Conservation (phyloP, 768 basidiomycete species). For the Lentinus brumalis region DNA sequence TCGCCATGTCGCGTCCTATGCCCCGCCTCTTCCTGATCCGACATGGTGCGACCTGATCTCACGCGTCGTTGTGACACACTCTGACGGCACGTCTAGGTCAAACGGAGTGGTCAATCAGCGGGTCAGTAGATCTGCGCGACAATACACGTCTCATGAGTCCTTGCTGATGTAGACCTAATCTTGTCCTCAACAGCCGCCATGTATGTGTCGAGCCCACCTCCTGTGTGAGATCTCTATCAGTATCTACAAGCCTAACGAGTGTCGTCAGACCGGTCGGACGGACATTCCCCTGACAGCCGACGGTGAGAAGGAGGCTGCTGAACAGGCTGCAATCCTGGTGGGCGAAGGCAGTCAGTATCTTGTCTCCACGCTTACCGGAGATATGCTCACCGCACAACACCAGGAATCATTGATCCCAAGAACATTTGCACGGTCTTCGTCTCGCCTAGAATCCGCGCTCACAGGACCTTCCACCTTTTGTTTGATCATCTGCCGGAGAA, state of each 20-base stretch:
- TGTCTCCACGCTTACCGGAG: background rate
- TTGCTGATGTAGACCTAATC: constrained; percentile 7
- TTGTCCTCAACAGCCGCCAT: constrained; percentile 51
- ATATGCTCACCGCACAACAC: background rate
- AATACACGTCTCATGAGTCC: constrained; percentile 6
- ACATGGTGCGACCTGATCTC: constrained; percentile 40
- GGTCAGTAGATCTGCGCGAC: constrained; percentile 44
- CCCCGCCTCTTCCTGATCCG: constrained; percentile 57
- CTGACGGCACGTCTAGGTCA: constrained; percentile 53
- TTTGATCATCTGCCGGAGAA: constrained; percentile 51
- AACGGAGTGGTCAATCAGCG: constrained; percentile 93
- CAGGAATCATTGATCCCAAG: constrained; percentile 77
- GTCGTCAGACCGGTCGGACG: constrained; percentile 72
- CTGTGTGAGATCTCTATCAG: background rate
- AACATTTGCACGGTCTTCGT: constrained; percentile 76
- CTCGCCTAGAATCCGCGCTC: constrained; percentile 87
- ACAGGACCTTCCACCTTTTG: constrained; percentile 81
- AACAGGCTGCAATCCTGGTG: constrained; percentile 65
- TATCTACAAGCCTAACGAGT: background rate
- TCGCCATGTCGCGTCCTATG: constrained; percentile 32
- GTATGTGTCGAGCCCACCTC: constrained; percentile 37
- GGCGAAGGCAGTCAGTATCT: constrained; percentile 71
- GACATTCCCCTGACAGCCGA: constrained; percentile 85
- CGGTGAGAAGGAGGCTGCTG: constrained; percentile 71
- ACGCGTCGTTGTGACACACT: background rate